phyloP scores from a whole-genome alignment of 306 rosid species.

The Nissolia schottii region DNA sequence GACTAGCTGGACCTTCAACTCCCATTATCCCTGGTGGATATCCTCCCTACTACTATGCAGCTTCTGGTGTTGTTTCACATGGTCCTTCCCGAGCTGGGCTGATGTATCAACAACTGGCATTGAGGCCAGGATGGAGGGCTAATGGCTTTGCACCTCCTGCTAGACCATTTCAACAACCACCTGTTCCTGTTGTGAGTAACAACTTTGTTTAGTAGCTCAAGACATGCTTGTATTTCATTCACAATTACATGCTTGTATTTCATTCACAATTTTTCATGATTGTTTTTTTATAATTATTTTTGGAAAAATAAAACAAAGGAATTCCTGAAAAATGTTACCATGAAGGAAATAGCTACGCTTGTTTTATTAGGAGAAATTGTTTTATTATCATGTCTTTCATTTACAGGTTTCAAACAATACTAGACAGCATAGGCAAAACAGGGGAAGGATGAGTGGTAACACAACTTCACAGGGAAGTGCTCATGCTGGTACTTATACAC shows the following conservation, averaged over 20 bases:
- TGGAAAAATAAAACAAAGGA: neutral
- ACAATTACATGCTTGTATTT: neutral
- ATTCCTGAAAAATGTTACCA: neutral
- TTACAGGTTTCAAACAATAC: conserved; percentile 54
- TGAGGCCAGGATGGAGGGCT: conserved; percentile 71
- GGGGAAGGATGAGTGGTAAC: conserved; percentile 69
- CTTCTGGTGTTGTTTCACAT: conserved; percentile 57
- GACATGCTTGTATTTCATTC: neutral
- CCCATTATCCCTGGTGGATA: conserved; percentile 63
- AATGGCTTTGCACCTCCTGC: conserved; percentile 53
- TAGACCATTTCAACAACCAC: conserved; percentile 60
- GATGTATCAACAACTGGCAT: conserved; percentile 54
- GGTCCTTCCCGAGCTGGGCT: conserved; percentile 54
- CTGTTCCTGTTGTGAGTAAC: conserved; percentile 51
- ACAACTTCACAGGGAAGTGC: conserved; percentile 45
- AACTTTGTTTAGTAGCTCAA: conserved; percentile 15
- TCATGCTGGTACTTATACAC: conserved; percentile 31
- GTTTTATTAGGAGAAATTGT: conserved; percentile 13
- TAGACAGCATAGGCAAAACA: conserved; percentile 62
- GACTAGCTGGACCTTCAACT: conserved; percentile 53
- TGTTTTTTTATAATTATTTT: neutral
- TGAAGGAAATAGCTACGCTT: neutral
- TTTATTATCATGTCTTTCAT: neutral
- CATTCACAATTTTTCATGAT: neutral
- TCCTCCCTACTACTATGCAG: conserved; percentile 64